Conservation (phyloP, 2,329 filamentous ascomycete species). For the Zymoseptoria brevis region DNA sequence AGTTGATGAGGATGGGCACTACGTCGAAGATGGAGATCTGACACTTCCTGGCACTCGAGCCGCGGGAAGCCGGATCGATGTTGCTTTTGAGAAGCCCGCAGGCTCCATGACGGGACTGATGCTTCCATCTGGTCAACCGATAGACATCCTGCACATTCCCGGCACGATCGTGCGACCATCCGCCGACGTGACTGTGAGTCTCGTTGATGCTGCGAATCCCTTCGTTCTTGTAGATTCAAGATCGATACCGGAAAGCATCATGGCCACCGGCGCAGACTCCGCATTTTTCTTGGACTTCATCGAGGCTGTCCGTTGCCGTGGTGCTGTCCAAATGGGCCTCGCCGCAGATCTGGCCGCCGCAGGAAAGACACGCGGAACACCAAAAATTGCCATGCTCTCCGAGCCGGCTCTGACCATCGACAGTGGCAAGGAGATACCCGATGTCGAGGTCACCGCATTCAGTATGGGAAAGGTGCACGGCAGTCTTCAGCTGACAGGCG, state of each 20-base stretch:
- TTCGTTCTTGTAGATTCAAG: slow-evolving; percentile 14
- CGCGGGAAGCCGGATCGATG: slow-evolving; percentile 12
- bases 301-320: slow-evolving; percentile 14
- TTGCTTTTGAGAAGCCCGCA: slow-evolving; percentile 14
- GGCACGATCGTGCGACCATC: slow-evolving; percentile 10
- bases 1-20: slow-evolving; percentile 18
- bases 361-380: slow-evolving; percentile 17
- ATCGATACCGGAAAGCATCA: slow-evolving; percentile 8
- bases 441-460: slow-evolving; percentile 23
- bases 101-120: slow-evolving; percentile 18
- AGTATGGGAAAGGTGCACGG: slow-evolving; percentile 30
- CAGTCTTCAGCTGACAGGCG: slow-evolving; percentile 29
- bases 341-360: slow-evolving; percentile 15
- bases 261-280: slow-evolving; percentile 3
- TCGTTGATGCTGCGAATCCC: slow-evolving; percentile 19
- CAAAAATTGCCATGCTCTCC: slow-evolving; percentile 20
- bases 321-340: slow-evolving; percentile 17
- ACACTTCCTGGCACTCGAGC: slow-evolving; percentile 11
- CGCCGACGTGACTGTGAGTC: slow-evolving; percentile 11
- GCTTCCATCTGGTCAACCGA: slow-evolving; percentile 11
- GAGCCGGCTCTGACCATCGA: slow-evolving; percentile 7
- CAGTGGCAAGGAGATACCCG: background rate
- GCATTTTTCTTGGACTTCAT: slow-evolving; percentile 13
- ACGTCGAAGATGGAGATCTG: slow-evolving; percentile 20
- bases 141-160: slow-evolving; percentile 14